A percentile compares a stretch with the other conserved stretches of the same genome.
phyloP scores from a whole-genome alignment of 495 filamentous ascomycete species.

The Astrothelium subdiscretum region DNA sequence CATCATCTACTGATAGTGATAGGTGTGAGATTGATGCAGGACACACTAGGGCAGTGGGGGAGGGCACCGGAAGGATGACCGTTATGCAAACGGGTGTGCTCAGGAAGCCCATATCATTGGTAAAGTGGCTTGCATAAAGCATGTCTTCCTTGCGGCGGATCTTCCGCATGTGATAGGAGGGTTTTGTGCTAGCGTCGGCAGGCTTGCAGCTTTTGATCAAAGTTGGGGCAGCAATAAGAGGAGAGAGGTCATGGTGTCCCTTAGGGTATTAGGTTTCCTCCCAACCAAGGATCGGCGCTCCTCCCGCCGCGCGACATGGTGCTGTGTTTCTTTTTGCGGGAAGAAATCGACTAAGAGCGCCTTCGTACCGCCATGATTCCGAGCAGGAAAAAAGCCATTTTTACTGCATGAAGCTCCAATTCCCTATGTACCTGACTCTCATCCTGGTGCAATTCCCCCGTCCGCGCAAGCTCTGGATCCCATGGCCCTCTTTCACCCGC shows the following conservation, averaged over 20 bases:
- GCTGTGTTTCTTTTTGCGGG: constrained; percentile 2
- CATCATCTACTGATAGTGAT: no score
- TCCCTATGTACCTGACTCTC: no score
- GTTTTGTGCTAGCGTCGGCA: not conserved
- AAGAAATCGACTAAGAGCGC: not conserved
- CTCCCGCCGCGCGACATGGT: constrained; percentile 1
- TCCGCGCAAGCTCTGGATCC: not conserved
- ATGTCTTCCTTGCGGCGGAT: not conserved
- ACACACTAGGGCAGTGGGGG: no score
- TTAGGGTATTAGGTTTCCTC: not conserved
- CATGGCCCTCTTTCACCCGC: not conserved
- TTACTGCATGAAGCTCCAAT: not conserved
- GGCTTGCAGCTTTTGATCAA: not conserved
- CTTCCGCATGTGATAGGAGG: not conserved
- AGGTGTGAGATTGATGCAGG: no score
- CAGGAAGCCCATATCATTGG: not conserved
- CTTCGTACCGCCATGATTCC: not conserved
- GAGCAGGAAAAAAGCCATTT: not conserved
- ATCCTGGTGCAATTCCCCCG: not conserved
- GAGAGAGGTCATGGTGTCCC: not conserved
- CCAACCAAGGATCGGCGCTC: not conserved
- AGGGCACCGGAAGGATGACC: not conserved
- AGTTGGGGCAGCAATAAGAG: not conserved
- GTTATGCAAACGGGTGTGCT: not conserved
- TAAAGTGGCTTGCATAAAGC: not conserved